Evolutionary conservation across 352 stramenopile genomes (phyloP).

Genomic region (Globisporangium nunn): DNA sequence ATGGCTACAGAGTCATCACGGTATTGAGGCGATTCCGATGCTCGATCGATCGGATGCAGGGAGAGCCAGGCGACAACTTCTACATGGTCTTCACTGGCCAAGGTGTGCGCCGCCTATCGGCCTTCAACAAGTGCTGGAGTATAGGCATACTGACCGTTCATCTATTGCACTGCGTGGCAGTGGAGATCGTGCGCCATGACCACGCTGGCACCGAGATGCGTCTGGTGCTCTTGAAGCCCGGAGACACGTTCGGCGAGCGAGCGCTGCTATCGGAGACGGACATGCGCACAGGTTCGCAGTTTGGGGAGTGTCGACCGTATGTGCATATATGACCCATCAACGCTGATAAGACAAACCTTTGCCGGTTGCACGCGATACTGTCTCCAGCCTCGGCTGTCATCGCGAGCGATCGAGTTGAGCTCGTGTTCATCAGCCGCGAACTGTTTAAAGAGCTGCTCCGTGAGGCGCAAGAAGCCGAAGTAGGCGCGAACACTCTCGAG

Average conservation of each 20-base stretch:
- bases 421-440: constrained; percentile 61
- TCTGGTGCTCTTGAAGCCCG: constrained; percentile 35
- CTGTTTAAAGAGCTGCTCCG: constrained; percentile 64
- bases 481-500: constrained; percentile 37
- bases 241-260: constrained; percentile 74
- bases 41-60: constrained; percentile 18
- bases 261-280: constrained; percentile 56
- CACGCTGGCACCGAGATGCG: constrained; percentile 20
- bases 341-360: neutral
- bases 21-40: neutral
- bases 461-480: constrained; percentile 46
- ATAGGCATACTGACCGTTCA: neutral
- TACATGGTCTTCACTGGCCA: constrained; percentile 71
- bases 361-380: neutral
- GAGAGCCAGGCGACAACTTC: constrained; percentile 68
- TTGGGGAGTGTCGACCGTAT: neutral
- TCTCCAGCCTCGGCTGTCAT: constrained; percentile 47
- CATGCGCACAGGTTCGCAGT: constrained; percentile 38
- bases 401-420: constrained; percentile 36
- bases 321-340: neutral
- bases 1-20: too few species aligned
- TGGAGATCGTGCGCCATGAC: constrained; percentile 45
- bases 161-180: constrained; percentile 14
- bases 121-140: neutral
- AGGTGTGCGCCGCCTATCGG: constrained; percentile 23